Percentiles rank a stretch among this genome's conserved stretches.
phyloP scores from a whole-genome alignment of 2,329 filamentous ascomycete species.

The Cryphonectria naterciae region DNA sequence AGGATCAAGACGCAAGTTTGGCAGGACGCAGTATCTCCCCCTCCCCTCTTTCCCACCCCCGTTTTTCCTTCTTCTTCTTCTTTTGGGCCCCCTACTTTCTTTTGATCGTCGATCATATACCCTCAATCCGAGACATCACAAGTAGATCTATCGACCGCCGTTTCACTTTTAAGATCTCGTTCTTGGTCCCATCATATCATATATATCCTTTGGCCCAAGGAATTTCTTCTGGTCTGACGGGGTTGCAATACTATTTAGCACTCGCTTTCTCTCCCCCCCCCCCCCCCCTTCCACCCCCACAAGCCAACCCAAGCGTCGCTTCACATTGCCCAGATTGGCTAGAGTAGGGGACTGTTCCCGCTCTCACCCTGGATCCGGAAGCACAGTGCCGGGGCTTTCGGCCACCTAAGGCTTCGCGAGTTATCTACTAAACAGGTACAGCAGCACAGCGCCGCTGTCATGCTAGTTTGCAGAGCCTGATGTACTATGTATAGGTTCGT shows the following conservation, averaged over 20 bases:
- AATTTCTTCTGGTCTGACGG: not conserved
- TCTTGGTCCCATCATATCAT: not conserved
- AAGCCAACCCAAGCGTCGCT: conserved; percentile 1
- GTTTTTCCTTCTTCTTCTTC: no score
- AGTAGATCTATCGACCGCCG: not conserved
- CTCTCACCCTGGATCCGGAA: not conserved
- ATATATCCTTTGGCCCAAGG: not conserved
- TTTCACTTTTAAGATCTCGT: not conserved
- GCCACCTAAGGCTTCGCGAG: not conserved
- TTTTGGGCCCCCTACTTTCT: not conserved
- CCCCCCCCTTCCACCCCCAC: not conserved
- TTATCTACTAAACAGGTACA: not conserved
- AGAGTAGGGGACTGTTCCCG: not conserved
- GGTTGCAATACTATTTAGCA: not conserved
- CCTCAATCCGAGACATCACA: not conserved
- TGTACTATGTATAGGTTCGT: not conserved
- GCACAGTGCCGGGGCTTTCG: not conserved
- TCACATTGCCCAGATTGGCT: conserved; percentile 11
- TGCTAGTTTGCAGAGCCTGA: not conserved
- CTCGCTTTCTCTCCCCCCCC: not conserved
- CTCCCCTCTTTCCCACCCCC: not conserved
- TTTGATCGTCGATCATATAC: not conserved
- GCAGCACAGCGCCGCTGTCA: not conserved
- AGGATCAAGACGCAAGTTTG: not conserved
- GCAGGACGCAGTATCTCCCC: not conserved